phyloP scores from a whole-genome alignment of 805 yeast species.

The Yamadazyma laniorum region DNA sequence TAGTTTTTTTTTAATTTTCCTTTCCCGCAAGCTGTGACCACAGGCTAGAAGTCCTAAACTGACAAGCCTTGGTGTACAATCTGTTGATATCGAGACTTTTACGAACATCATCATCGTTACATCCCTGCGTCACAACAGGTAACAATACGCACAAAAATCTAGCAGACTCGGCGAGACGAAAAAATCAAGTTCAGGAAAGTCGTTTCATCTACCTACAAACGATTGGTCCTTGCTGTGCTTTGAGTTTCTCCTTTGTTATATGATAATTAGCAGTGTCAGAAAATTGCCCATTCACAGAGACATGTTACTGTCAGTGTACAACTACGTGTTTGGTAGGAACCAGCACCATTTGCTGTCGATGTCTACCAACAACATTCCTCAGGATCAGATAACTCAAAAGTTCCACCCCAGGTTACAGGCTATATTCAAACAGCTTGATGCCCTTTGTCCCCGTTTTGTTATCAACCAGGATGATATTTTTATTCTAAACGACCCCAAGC shows the following conservation, averaged over 20 bases:
- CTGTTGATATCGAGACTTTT: too few species aligned
- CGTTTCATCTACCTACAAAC: neutral
- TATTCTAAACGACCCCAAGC: constrained; percentile 62
- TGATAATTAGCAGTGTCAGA: neutral
- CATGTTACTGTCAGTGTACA: constrained; percentile 28
- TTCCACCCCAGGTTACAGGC: constrained; percentile 46
- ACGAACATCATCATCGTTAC: too few species aligned
- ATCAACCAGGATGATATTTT: constrained; percentile 55
- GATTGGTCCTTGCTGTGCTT: neutral
- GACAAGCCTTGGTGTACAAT: too few species aligned
- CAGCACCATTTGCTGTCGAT: constrained; percentile 3
- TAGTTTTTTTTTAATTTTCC: neutral
- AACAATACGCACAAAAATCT: neutral
- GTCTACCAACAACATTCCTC: constrained; percentile 7
- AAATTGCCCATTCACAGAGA: neutral
- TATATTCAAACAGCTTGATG: constrained; percentile 54
- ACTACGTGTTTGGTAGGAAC: constrained; percentile 20
- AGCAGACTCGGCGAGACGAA: neutral
- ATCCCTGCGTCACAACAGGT: too few species aligned
- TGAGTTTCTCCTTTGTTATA: neutral
- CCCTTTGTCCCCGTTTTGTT: constrained; percentile 66
- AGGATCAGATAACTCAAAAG: constrained; percentile 1
- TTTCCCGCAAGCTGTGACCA: neutral
- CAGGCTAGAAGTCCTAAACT: neutral
- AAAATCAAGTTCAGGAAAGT: neutral